Conservation (phyloP, 768 basidiomycete species). For the Boletellus ananas region DNA sequence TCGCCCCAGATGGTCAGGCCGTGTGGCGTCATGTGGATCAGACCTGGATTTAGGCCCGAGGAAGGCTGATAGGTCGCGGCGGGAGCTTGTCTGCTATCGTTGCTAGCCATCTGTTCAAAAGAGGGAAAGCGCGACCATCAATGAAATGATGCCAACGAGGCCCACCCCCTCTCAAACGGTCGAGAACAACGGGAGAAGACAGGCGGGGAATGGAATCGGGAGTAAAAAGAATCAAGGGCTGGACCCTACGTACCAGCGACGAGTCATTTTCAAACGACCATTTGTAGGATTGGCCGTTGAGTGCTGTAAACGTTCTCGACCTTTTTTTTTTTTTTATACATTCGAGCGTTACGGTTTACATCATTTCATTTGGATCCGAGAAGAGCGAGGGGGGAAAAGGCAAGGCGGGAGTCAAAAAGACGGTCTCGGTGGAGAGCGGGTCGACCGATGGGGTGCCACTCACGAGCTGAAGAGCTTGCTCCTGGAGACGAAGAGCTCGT, state of each 20-base stretch:
- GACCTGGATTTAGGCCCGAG: constrained; percentile 23
- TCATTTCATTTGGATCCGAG: background rate
- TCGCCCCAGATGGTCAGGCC: constrained; percentile 31
- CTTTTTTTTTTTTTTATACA: constrained; percentile 14
- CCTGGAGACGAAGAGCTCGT: constrained; percentile 22
- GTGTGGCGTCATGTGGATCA: constrained; percentile 33
- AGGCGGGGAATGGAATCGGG: background rate
- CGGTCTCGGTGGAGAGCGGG: background rate
- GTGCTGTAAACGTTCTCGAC: constrained; percentile 32
- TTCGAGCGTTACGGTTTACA: background rate
- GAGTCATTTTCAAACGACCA: constrained; percentile 33
- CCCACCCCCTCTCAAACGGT: background rate
- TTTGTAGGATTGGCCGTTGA: constrained; percentile 34
- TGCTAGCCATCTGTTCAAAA: constrained; percentile 26
- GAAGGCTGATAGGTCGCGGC: constrained; percentile 29
- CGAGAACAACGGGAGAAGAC: background rate
- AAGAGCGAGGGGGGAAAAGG: background rate
- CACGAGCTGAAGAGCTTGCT: constrained; percentile 31
- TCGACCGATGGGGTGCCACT: constrained; percentile 6
- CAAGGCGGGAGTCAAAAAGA: constrained; percentile 4
- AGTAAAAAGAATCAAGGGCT: too few relatives aligned
- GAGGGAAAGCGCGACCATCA: background rate
- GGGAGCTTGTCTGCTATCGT: constrained; percentile 32
- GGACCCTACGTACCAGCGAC: constrained; percentile 22
- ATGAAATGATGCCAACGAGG: background rate